These are phyloP conservation scores for Mucor lusitanicus DNA, from an alignment of 371 early-diverging fungal genomes.

Conservation along the genomic window DNA sequence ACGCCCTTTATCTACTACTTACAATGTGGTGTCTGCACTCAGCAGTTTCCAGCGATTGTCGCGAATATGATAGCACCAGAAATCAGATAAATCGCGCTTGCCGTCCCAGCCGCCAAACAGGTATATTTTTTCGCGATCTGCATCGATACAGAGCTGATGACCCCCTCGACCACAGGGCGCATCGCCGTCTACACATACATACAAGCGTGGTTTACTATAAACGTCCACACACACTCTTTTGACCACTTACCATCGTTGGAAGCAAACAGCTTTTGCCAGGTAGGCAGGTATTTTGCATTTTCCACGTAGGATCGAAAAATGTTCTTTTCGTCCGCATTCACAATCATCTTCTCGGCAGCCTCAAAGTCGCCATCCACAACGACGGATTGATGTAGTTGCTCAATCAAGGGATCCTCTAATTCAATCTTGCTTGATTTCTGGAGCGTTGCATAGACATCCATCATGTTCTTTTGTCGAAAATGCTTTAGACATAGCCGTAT, in stretches of 20 bases:
- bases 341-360: slow-evolving; percentile 69
- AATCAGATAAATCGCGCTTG: slow-evolving; percentile 82
- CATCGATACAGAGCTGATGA: slow-evolving; percentile 95
- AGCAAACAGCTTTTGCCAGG: slow-evolving; percentile 68
- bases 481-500: slow-evolving; percentile 87
- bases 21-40: slow-evolving; percentile 73
- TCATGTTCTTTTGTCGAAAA: slow-evolving; percentile 81
- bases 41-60: slow-evolving; percentile 76
- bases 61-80: slow-evolving; percentile 82
- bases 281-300: slow-evolving; percentile 65
- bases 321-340: slow-evolving; percentile 51
- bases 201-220: too few relatives aligned
- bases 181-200: slow-evolving; percentile 44
- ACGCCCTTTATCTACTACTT: not conserved
- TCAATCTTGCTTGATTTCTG: slow-evolving; percentile 63
- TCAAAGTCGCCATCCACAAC: slow-evolving; percentile 77
- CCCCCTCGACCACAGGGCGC: slow-evolving; percentile 83
- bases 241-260: slow-evolving; percentile 30
- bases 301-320: slow-evolving; percentile 74
- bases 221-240: too few relatives aligned
- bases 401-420: slow-evolving; percentile 80
- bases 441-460: slow-evolving; percentile 70
- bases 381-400: slow-evolving; percentile 67
- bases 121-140: slow-evolving; percentile 73
- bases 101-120: slow-evolving; percentile 98